phyloP scores from a whole-genome alignment of 1,284 basidiomycete species.

The Cystobasidium sp. region DNA sequence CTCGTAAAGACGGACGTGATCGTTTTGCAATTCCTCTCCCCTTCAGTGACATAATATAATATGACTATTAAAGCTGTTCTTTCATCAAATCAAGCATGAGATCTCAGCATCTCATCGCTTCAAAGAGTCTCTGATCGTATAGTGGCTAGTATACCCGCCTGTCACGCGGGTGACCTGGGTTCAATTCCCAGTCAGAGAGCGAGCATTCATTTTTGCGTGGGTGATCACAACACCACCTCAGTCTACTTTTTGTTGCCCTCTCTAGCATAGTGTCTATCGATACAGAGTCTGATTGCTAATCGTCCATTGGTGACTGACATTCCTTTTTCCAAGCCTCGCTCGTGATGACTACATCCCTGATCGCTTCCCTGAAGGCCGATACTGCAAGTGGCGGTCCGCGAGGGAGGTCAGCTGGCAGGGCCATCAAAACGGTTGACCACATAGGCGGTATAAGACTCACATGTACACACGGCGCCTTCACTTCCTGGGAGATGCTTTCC shows the following conservation, averaged over 20 bases:
- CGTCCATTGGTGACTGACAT: slow-evolving; percentile 13
- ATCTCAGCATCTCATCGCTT: neutral
- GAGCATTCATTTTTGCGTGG: no score
- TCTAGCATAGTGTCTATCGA: neutral
- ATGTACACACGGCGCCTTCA: slow-evolving; percentile 32
- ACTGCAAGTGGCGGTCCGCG: neutral
- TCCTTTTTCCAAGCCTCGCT: slow-evolving; percentile 36
- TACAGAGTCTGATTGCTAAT: neutral
- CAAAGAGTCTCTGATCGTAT: slow-evolving; percentile 37
- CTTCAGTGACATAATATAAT: no score
- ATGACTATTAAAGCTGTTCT: no score
- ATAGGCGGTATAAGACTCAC: slow-evolving; percentile 2
- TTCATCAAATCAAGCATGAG: neutral
- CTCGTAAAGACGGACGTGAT: no score
- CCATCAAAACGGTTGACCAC: neutral
- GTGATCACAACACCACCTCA: no score
- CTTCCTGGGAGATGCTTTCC: slow-evolving; percentile 36
- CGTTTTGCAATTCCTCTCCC: no score
- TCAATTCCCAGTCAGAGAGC: slow-evolving; percentile 41
- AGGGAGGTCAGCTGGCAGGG: neutral
- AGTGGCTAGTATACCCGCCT: slow-evolving; percentile 39
- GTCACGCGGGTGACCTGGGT: slow-evolving; percentile 38
- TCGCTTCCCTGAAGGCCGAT: slow-evolving; percentile 34
- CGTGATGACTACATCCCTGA: slow-evolving; percentile 32
- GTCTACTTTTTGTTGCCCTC: no score